Base-by-base conservation (phyloP, 1,284 basidiomycete genomes). In the Boletus subluridellus region DNA sequence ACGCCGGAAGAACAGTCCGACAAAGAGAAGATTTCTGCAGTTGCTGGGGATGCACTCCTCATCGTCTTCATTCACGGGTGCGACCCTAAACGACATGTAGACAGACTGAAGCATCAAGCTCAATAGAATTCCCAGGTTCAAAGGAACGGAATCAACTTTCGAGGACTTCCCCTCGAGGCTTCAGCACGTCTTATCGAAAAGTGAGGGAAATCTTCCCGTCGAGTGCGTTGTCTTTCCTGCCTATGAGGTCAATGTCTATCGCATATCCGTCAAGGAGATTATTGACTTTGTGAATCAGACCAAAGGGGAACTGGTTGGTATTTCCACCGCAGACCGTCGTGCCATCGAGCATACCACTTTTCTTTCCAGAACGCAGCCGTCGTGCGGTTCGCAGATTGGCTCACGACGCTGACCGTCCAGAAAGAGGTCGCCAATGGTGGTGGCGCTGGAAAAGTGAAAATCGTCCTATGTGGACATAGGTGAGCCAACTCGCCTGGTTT, bases 381-480 rank as follows among this genome's bases (percentile, higher is more conserved):
- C 1, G 82, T 88, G 46, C 83, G 84, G 6, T 94, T 96, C 71
- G 85, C 91, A 17, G 92, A 95, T 67, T 96, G 94, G 94, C 82
- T 96, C 42, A 89, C 90, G 2, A 87, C 85, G 32, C 75, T 92
- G 28, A 89, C 87, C 3, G 89, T 94, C 17, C 81, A 90, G 69
- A 83, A 82, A 57, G 94, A 95, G 72, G 87, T 89, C 41, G 83
- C 86, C 11, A 75, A 80, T 58, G 82, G 82, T 1, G 83, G 85
- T 24, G 92, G 90, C 26, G 87, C 90, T 15, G 90, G 90, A 26
- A 87, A 82, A 62, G 88, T 88, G 0, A 91, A 86, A 70, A 81
- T 98, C 49, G 86, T 95, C 4, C 80, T 98, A 2, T 94, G 94
- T 68, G 95, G 95, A 3, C 95, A 98, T 72, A 95, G 91, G 92